Evolutionary conservation across 2,329 filamentous ascomycete genomes (phyloP), one percentile per base, ranked within the genome.

Genomic region (Lomentospora prolificans): DNA sequence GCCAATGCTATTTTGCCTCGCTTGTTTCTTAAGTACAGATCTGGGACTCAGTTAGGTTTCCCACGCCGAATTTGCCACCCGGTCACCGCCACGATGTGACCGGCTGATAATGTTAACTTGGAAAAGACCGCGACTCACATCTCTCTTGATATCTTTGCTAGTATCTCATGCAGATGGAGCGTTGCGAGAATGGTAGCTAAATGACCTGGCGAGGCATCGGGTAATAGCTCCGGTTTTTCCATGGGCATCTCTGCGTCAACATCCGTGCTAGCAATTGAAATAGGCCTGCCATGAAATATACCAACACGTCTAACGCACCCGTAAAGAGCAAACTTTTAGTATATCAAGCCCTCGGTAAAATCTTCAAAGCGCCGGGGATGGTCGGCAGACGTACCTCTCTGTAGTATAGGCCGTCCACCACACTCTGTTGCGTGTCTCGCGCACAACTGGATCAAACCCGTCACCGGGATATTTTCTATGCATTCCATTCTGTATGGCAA

Each of bases 401-500:
- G 79, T 75, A 0, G 76, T 78, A 60, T 80, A 81, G 0, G 72
- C 72, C 3, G 77, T 80, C 78, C 78, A 81, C 69, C 78, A 81
- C 7, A 81, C 75, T 2, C 78, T 71, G 61, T 79, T 80, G 17
- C 78, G 70, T 3, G 72, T 75, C 67, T 81, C 78, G 12, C 76
- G 69, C 58, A 77, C 73, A 28, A 70, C 69, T 9, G 72, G 66
- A 28, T 76, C 74, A 9, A 80, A 67, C 0, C 70, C 73, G 52
- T 74, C 71, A 1, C 73, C 75, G 1, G 72, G 66, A 57, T 75
- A 77, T 55, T 70, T 75, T 51, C 79, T 70, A 60, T 82, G 79
- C 78, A 82, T 80, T 8, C 79, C 79, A 61, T 82, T 82, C 58
- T 81, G 78, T 12, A 82, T 80, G 1, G 78, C 79, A 57, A 82